Evolutionary conservation across 805 yeast species (phyloP).

Genomic region (Monosporozyma siamensis): DNA sequence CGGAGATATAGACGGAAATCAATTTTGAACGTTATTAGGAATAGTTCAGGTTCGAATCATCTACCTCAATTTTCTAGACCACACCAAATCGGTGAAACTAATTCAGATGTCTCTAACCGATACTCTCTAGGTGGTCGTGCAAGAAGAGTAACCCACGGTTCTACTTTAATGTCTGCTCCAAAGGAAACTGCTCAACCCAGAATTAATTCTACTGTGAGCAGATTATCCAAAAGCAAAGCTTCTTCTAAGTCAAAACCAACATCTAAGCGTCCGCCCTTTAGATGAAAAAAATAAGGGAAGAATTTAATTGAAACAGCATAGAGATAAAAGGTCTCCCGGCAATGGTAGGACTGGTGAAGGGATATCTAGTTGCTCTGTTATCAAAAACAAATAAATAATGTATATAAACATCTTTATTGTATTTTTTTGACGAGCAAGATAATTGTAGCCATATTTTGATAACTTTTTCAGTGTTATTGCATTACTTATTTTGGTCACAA

Average conservation of each 20-base stretch:
- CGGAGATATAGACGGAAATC: conserved; percentile 26
- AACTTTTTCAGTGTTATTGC: too few relatives aligned
- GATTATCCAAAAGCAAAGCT: neutral
- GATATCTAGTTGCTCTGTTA: too few relatives aligned
- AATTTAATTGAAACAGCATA: too few relatives aligned
- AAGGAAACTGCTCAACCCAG: neutral
- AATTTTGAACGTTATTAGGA: conserved; percentile 26
- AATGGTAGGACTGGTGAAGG: too few relatives aligned
- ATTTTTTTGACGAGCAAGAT: too few relatives aligned
- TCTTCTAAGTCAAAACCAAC: neutral
- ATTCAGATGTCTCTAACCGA: neutral
- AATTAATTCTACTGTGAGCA: neutral
- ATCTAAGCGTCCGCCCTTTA: conserved; percentile 21
- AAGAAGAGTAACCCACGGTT: neutral
- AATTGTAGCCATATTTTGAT: too few relatives aligned
- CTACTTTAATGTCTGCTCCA: conserved; percentile 1
- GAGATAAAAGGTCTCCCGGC: too few relatives aligned
- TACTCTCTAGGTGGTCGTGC: conserved; percentile 2
- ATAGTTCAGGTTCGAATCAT: conserved; percentile 11
- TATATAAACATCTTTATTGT: too few relatives aligned
- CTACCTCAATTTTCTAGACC: neutral
- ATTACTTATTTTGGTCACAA: too few relatives aligned
- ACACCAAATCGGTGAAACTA: neutral
- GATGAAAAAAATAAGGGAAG: too few relatives aligned
- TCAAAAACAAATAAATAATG: too few relatives aligned